Conservation (phyloP, 345 rosid genomes). For the Gynandropsis gynandra region DNA sequence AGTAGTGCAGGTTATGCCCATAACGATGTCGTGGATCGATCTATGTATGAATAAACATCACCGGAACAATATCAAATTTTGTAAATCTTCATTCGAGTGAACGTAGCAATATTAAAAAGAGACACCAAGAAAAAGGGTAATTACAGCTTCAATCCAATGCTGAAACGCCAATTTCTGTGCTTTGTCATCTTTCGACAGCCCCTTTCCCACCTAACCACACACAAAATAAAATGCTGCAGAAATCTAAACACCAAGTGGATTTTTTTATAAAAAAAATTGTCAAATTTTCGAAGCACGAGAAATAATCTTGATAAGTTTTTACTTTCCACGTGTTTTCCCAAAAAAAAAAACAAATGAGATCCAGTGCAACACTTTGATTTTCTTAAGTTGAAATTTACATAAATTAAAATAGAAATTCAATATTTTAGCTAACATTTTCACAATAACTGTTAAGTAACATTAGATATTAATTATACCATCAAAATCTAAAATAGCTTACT, state of each 20-base stretch:
- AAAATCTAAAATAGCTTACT: too few relatives aligned
- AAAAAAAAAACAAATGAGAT: too few relatives aligned
- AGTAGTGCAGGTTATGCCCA: slow-evolving; percentile 71
- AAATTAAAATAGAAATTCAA: too few relatives aligned
- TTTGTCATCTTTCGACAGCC: slow-evolving; percentile 51
- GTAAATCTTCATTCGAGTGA: slow-evolving; percentile 1
- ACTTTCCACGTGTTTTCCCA: neutral
- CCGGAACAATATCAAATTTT: neutral
- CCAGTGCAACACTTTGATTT: too few relatives aligned
- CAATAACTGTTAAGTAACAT: too few relatives aligned
- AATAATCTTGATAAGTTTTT: neutral
- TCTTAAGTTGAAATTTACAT: too few relatives aligned
- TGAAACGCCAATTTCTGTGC: slow-evolving; percentile 86
- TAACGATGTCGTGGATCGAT: slow-evolving; percentile 93
- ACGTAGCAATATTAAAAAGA: neutral
- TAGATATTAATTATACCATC: too few relatives aligned
- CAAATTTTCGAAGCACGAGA: neutral
- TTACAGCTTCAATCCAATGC: slow-evolving; percentile 83
- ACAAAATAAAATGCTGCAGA: slow-evolving; percentile 15
- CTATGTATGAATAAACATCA: slow-evolving; percentile 36
- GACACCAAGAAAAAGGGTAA: neutral
- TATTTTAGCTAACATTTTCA: too few relatives aligned
- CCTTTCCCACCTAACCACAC: slow-evolving; percentile 59
- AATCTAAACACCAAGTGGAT: slow-evolving; percentile 4
- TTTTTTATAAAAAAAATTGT: neutral